Conservation (phyloP, 2,329 filamentous ascomycete genomes). For the Curvularia spicifera region DNA sequence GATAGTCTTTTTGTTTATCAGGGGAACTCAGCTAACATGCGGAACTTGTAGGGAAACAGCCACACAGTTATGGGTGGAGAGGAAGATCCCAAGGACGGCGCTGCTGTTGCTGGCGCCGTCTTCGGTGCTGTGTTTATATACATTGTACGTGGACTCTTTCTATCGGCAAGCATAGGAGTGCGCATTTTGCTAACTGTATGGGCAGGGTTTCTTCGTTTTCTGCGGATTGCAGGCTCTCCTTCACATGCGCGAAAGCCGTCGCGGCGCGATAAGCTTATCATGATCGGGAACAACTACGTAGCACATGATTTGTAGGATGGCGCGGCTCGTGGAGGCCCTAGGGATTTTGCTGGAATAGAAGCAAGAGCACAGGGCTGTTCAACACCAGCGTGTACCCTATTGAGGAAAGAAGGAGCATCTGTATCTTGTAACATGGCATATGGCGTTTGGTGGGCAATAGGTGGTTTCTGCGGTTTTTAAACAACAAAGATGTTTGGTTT, state of each 20-base stretch:
- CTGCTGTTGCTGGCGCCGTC: conserved; percentile 80
- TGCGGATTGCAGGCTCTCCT: conserved; percentile 88
- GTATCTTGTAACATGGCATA: conserved; percentile 27
- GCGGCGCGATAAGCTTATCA: conserved; percentile 81
- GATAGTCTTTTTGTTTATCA: too few relatives aligned
- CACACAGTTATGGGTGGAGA: conserved; percentile 82
- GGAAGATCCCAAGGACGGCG: conserved; percentile 72
- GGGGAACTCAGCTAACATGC: conserved; percentile 26
- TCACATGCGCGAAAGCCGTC: conserved; percentile 80
- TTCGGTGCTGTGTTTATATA: conserved; percentile 91
- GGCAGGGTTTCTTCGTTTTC: conserved; percentile 83
- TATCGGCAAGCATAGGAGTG: background rate
- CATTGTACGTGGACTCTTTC: conserved; percentile 66
- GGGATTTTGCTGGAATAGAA: background rate
- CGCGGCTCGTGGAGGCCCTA: background rate
- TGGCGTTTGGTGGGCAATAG: conserved; percentile 24
- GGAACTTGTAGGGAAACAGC: conserved; percentile 63
- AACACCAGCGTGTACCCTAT: background rate
- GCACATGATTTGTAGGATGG: background rate
- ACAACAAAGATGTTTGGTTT: conserved; percentile 12
- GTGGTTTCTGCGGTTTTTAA: conserved; percentile 8
- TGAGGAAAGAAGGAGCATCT: conserved; percentile 8
- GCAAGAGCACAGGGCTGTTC: background rate
- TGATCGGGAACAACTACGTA: conserved; percentile 33
- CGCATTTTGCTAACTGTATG: conserved; percentile 9